A percentile compares a stretch with the other conserved stretches of the same genome.
Conservation (phyloP, 805 yeast genomes). For the Teunomyces tritomae region DNA sequence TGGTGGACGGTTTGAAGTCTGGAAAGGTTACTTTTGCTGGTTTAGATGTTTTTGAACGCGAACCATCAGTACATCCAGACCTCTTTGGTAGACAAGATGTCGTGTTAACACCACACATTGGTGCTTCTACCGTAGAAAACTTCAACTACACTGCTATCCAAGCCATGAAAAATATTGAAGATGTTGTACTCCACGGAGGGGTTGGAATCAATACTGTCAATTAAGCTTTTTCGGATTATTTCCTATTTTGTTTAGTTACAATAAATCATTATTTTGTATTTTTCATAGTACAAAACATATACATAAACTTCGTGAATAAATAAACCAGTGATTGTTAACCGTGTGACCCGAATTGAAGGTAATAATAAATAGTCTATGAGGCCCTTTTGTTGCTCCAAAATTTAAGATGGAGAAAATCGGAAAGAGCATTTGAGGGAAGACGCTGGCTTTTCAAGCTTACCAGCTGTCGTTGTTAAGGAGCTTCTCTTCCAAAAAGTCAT, state of each 20-base stretch:
- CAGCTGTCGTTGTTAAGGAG: conserved; percentile 31
- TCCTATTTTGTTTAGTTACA: background rate
- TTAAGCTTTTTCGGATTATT: background rate
- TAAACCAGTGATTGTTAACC: background rate
- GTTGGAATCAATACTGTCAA: conserved; percentile 22
- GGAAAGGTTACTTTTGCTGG: conserved; percentile 69
- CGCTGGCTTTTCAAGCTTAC: background rate
- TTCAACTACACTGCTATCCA: conserved; percentile 48
- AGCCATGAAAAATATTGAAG: conserved; percentile 56
- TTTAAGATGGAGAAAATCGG: background rate
- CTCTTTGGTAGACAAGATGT: conserved; percentile 60
- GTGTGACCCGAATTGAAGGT: conserved; percentile 4
- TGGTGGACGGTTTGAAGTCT: conserved; percentile 55
- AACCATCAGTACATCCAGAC: conserved; percentile 53
- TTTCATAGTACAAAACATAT: background rate
- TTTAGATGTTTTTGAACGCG: conserved; percentile 67
- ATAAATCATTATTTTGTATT: background rate
- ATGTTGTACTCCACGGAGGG: conserved; percentile 41
- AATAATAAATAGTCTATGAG: conserved; percentile 7
- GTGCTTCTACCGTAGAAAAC: conserved; percentile 61
- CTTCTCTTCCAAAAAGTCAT: conserved; percentile 41
- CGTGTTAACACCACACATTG: conserved; percentile 67
- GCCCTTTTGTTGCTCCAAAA: background rate
- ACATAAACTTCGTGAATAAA: conserved; percentile 9
- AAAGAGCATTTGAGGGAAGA: no score